Percentiles rank a stretch among this genome's conserved stretches.
Evolutionary conservation across 2,329 filamentous ascomycete species (phyloP).

Genomic region (Ceratocystis lukuohia): DNA sequence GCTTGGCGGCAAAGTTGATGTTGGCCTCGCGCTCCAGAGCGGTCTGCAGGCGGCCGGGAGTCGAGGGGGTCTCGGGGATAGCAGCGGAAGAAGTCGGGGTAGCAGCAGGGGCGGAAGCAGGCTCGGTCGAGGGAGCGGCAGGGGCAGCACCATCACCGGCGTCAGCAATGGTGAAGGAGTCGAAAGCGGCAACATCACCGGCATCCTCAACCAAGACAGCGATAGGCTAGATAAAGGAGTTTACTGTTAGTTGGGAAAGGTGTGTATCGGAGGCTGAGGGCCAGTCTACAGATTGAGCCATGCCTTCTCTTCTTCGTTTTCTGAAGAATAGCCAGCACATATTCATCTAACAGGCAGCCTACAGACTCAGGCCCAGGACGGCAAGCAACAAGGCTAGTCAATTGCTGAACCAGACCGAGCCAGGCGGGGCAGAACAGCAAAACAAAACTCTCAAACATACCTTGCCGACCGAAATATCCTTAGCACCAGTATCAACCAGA

Average conservation of each 20-base stretch:
- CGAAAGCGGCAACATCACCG: slow-evolving; percentile 74
- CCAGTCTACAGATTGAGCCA: no score
- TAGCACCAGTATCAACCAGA: slow-evolving; percentile 80
- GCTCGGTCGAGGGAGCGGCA: slow-evolving; percentile 45
- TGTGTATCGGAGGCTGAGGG: no score
- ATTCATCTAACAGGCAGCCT: not conserved
- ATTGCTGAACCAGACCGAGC: not conserved
- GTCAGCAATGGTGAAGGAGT: slow-evolving; percentile 75
- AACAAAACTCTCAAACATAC: slow-evolving; percentile 43
- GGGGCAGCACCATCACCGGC: slow-evolving; percentile 67
- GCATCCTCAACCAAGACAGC: slow-evolving; percentile 90
- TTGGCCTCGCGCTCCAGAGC: slow-evolving; percentile 70
- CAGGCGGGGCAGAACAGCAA: not conserved
- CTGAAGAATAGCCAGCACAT: no score
- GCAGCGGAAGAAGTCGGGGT: slow-evolving; percentile 32
- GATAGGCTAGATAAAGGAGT: slow-evolving; percentile 55
- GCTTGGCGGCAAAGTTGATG: slow-evolving; percentile 60
- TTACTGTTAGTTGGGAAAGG: slow-evolving; percentile 6
- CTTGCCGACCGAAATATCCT: slow-evolving; percentile 86
- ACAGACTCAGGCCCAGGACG: not conserved
- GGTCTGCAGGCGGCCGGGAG: slow-evolving; percentile 66
- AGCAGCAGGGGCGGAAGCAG: slow-evolving; percentile 36
- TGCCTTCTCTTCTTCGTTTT: no score
- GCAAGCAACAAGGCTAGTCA: not conserved
- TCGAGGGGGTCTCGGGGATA: slow-evolving; percentile 49